Evolutionary conservation across 805 yeast species (phyloP).

Genomic region (Hanseniaspora nectarophila): DNA sequence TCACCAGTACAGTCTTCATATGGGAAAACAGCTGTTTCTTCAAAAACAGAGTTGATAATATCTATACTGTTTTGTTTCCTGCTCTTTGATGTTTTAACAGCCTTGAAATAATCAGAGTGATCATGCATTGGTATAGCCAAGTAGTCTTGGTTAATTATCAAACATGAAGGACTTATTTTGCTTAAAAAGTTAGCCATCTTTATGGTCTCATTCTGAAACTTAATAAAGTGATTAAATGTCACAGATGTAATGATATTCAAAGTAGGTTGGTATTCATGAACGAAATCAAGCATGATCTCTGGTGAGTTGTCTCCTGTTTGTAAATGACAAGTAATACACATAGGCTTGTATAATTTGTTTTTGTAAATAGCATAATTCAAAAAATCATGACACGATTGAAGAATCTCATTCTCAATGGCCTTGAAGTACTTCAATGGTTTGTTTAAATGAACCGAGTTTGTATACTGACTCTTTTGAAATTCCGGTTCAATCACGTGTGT

Average conservation of each 20-base stretch:
- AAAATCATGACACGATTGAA: constrained; percentile 12
- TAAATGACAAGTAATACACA: constrained; percentile 27
- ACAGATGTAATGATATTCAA: constrained; percentile 27
- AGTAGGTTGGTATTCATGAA: constrained; percentile 25
- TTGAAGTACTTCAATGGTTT: neutral
- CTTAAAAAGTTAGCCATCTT: constrained; percentile 22
- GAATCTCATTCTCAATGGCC: neutral
- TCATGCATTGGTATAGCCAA: constrained; percentile 1
- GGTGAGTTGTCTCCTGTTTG: constrained; percentile 23
- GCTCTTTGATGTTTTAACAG: neutral
- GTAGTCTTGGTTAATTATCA: constrained; percentile 13
- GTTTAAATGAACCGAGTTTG: neutral
- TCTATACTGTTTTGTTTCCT: neutral
- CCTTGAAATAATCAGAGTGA: neutral
- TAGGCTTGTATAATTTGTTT: constrained; percentile 16
- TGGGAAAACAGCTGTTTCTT: constrained; percentile 1
- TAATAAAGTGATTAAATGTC: constrained; percentile 28
- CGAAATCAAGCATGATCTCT: constrained; percentile 20
- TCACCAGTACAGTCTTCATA: neutral
- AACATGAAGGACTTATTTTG: constrained; percentile 4
- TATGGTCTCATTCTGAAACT: constrained; percentile 27
- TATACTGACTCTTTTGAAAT: constrained; percentile 20
- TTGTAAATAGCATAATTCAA: constrained; percentile 9
- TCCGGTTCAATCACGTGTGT: constrained; percentile 10
- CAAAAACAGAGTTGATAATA: neutral